Base-by-base conservation (phyloP, 2,329 filamentous ascomycete species). In the Pseudogymnoascus sp. region DNA sequence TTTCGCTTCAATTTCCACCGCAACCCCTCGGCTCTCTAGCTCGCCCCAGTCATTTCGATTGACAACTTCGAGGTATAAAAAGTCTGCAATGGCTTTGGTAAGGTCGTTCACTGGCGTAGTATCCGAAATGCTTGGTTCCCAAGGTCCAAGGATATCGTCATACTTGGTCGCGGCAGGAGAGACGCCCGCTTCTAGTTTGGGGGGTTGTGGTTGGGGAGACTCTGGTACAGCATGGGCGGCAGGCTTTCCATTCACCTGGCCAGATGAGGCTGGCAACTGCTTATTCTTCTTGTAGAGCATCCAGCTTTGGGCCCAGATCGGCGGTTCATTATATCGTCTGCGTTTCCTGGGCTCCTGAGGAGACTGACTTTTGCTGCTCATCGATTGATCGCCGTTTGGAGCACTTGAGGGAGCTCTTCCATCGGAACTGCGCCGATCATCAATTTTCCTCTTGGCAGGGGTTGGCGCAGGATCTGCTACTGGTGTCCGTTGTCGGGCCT, bases 1-100 rank as follows among this genome's bases (percentile, higher is more conserved):
- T 75, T 98, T 98, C 8, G 92, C 95, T 77, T 99, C 95, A 62
- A 99, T 90, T 75, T 99, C 95, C 61, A 97, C 87, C 65, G 91
- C 84, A 12, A 92, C 88, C 6, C 85, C 86, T 14, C 84, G 81
- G 61, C 83, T 82, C 14, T 79, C 75, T 19, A 89, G 83, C 68
- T 89, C 85, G 33, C 82, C 82, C 38, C 87, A 80, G 67, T 90
- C 85, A n/a, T 83, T 79, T 65, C 86, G 85, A 61, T 82, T 78
- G 6, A 95, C 81, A 16, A 95, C 87, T 62, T 89, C 81, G 59
- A 84, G 74, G 72, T 87, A 96, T 10, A 97, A 78, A 70, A 92
- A 96, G 72, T 96, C 90, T 65, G 89, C 90, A n/a, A 96, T 82
- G 16, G 81, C 74, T 69, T 87, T 89, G n/a, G 86, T 86, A 10